Evolutionary conservation across 164 flowering plant genomes (phyloP).

Genomic region (Vitis amurensis): DNA sequence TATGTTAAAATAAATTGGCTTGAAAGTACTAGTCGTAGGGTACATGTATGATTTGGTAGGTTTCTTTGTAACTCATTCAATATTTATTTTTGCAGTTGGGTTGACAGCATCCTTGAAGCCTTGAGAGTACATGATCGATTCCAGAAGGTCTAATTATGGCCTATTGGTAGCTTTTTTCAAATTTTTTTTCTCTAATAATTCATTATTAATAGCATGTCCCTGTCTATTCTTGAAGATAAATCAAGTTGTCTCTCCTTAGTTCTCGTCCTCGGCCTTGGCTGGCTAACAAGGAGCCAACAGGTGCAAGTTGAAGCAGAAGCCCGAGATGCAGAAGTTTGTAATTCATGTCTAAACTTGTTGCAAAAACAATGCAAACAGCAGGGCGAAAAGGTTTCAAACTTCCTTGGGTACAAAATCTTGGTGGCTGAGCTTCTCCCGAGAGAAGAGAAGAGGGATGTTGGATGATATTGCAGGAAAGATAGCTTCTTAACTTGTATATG

Average conservation of each 20-base stretch:
- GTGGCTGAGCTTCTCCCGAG: slow-evolving; percentile 3
- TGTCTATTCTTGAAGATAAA: not conserved
- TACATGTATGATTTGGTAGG: no score
- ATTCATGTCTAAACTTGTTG: not conserved
- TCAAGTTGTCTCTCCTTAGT: not conserved
- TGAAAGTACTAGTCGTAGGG: no score
- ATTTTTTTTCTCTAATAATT: not conserved
- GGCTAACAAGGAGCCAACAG: not conserved
- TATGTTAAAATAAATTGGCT: no score
- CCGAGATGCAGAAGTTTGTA: not conserved
- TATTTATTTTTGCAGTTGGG: slow-evolving; percentile 58
- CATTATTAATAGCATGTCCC: not conserved
- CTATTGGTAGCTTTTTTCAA: not conserved
- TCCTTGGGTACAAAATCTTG: not conserved
- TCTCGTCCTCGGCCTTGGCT: slow-evolving; percentile 1
- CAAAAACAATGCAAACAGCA: not conserved
- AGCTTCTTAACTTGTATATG: slow-evolving; percentile 5
- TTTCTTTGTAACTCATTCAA: no score
- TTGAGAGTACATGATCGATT: slow-evolving; percentile 48
- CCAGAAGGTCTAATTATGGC: slow-evolving; percentile 24
- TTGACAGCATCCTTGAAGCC: slow-evolving; percentile 76
- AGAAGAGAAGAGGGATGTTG: not conserved
- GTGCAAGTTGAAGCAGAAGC: slow-evolving; percentile 6
- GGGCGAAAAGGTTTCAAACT: not conserved
- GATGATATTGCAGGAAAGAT: not conserved